Base-by-base conservation (phyloP, 106 monocot genomes). In the Posidonia australis region DNA sequence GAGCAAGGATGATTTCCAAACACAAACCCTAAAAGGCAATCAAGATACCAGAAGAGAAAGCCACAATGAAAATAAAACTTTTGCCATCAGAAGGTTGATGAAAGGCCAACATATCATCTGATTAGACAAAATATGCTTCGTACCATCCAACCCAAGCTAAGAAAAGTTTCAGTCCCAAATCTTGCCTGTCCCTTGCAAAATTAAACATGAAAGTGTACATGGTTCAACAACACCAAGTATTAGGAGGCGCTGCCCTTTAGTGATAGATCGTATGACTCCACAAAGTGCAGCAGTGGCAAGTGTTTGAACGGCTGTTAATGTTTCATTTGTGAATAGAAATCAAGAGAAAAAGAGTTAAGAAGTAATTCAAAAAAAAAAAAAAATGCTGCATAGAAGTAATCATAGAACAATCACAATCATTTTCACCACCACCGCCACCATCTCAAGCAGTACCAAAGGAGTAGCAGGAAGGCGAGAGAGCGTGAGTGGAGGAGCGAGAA, bases 1-100 rank as follows among this genome's bases (percentile, higher is more conserved):
- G 49, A 85, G 72, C 65, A 85, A 69, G 62, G 81, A 73, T 10
- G 81, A 66, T 58, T 81, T 78, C 85, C 85, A 85, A 42, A 78
- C 75, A 54, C 85, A 85, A 11, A 81, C 81, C 85, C 85, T 85
- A 74, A 9, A 56, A 73, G 51, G 60, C 30, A 52, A 54, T 21
- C 18, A 26, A 59, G 1, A 44, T 53, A 48, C n/a, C 25, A 68
- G 9, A 54, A 27, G n/a, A 27, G 10, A 47, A 42, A 32, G 43
- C 3, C 19, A 13, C 5, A 20, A 56, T 27, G 24, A 1, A 58
- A 17, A 28, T 12, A 58, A 14, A 28, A 13, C 6, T 5, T 58
- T 58, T n/a, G n/a, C n/a, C 36, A 36, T 11, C 10, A 54, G 17
- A 24, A 11, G 5, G 53, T 7, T 22, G 53, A 54, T 54, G 53